phyloP scores from a whole-genome alignment of 108 stramenopile genomes.

The Conticribra weissflogii region DNA sequence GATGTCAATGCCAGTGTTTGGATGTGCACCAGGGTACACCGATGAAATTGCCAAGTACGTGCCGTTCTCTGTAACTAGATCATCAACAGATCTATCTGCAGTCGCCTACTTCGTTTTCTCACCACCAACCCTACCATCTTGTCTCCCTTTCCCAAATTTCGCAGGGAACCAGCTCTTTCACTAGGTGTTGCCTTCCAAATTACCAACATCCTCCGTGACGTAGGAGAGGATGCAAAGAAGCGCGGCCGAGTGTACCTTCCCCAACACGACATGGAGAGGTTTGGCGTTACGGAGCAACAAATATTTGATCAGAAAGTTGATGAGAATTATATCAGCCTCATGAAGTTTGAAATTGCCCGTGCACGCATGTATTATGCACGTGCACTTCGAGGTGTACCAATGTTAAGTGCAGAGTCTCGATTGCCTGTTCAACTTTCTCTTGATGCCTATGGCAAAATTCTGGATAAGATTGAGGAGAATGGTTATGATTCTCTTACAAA shows the following conservation, averaged over 20 bases:
- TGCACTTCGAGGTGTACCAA: conserved; percentile 91
- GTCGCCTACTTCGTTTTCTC: too few relatives aligned
- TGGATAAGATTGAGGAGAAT: conserved; percentile 95
- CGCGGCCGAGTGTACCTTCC: conserved; percentile 96
- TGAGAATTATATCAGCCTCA: conserved; percentile 89
- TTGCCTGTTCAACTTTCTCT: conserved; percentile 91
- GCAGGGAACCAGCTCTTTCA: conserved; percentile 91
- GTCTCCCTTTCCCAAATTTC: conserved; percentile 1
- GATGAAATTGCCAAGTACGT: conserved; percentile 82
- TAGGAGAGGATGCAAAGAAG: conserved; percentile 94
- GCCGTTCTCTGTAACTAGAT: not conserved
- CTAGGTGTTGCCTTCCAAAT: conserved; percentile 98
- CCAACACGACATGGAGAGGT: conserved; percentile 84
- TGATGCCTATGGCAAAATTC: conserved; percentile 93
- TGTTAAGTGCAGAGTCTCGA: conserved; percentile 88
- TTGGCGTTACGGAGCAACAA: conserved; percentile 92
- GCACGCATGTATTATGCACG: conserved; percentile 94
- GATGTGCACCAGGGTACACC: conserved; percentile 79
- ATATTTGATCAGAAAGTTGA: conserved; percentile 88
- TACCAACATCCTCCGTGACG: conserved; percentile 97
- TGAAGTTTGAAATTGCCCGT: conserved; percentile 94
- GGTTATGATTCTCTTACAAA: conserved; percentile 93
- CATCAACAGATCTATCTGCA: conserved; percentile 7
- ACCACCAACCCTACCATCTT: too few relatives aligned
- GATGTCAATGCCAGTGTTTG: conserved; percentile 96